phyloP scores from a whole-genome alignment of 345 rosid genomes.

The Excoecaria cochinchinensis region DNA sequence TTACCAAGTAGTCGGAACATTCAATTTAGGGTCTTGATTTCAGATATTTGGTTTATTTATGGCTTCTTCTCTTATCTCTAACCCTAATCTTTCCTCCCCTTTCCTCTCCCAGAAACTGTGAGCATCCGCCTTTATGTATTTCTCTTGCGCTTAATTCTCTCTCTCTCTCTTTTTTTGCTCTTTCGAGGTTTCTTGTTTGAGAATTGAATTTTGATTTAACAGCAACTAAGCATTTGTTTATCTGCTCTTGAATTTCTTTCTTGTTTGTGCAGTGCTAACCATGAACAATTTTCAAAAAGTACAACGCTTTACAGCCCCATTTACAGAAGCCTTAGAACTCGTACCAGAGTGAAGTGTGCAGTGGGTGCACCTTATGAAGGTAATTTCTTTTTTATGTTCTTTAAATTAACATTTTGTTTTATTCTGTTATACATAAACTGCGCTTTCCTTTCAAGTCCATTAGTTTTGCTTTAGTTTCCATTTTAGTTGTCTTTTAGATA shows the following conservation, averaged over 20 bases:
- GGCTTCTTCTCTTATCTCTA: conserved; percentile 59
- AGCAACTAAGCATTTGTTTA: background rate
- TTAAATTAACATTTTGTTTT: background rate
- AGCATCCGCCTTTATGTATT: background rate
- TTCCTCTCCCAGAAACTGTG: conserved; percentile 53
- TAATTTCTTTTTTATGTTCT: conserved; percentile 21
- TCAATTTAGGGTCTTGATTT: background rate
- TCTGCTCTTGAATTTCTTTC: background rate
- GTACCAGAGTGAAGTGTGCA: conserved; percentile 45
- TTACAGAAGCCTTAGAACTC: conserved; percentile 29
- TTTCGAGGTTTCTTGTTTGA: background rate
- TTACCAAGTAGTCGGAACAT: background rate
- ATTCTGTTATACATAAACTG: background rate
- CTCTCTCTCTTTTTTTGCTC: background rate
- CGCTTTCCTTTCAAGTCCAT: background rate
- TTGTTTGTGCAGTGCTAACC: conserved; percentile 26
- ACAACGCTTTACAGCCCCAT: conserved; percentile 19
- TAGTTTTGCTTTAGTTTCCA: background rate
- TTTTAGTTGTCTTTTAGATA: background rate
- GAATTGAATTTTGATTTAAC: background rate
- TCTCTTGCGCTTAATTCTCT: background rate
- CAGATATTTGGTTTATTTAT: conserved; percentile 20
- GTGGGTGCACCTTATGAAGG: conserved; percentile 68
- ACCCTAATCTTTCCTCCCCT: conserved; percentile 47
- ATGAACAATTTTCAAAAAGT: conserved; percentile 21